Evolutionary conservation across 1,284 basidiomycete species (phyloP), one percentile per base, ranked within the genome.

Genomic region (Tremellales sp.): DNA sequence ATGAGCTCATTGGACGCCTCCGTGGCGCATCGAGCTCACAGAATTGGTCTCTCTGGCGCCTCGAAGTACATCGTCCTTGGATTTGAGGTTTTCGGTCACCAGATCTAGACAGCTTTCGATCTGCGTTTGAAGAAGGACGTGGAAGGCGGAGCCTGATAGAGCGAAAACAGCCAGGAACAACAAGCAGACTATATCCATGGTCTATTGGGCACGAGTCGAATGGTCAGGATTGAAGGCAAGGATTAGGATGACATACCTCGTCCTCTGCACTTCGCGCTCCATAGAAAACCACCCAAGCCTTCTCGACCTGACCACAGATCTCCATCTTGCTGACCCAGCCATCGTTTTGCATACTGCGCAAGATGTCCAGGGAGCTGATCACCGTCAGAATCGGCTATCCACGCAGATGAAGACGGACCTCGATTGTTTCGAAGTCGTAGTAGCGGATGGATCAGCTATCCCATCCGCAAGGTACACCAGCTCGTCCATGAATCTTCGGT

Each of bases 401-500:
- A 22, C 8, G 22, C n/a, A n/a, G 14, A 27, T 2, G 28, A 28
- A 21, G 12, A 53, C 54, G 25, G 29, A 70, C 68, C 66, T 70
- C 39, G 57, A 51, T 12, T 63, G 50, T 36, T 50, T 50, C 16
- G 62, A 54, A 0, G 55, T 50, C 5, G 53, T 32, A 25, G 45
- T 51, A 4, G 55, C 42, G 3, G 41, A 12, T 6, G 53, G 22
- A 43, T 64, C 60, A 2, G 38, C 34, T 2, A 73, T 47, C 1
- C 64, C 64, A 9, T 69, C 66, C 2, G 68, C 43, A 14, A 70
- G 51, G 40, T 63, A 68, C 4, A 47, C 56, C 3, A 71, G 33
- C 51, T 73, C 68, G 47, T 71, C 71, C 55, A 67, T 59, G 51
- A 72, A 69, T 12, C 62, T 54, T 16, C 69, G 46, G 39, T 71